phyloP scores from a whole-genome alignment of 2,329 filamentous ascomycete species.

The Colletotrichum sp. region DNA sequence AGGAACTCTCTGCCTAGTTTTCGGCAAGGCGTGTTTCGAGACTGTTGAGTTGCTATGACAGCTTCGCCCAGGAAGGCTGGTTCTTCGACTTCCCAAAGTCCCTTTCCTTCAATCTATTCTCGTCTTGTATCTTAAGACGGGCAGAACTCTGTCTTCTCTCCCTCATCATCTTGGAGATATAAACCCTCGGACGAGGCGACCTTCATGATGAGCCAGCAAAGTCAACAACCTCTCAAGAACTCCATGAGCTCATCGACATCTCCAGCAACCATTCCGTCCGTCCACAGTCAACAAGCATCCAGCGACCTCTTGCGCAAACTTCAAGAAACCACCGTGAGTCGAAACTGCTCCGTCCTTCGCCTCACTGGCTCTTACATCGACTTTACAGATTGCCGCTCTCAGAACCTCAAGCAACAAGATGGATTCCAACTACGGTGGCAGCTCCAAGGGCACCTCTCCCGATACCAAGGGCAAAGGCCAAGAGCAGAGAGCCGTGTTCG shows the following conservation, averaged over 20 bases:
- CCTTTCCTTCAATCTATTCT: neutral
- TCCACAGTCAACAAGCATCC: neutral
- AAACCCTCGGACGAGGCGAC: neutral
- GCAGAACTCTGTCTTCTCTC: neutral
- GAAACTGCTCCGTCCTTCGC: neutral
- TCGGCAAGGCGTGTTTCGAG: neutral
- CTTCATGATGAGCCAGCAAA: slow-evolving; percentile 13
- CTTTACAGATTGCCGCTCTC: slow-evolving; percentile 1
- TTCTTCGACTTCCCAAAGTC: slow-evolving; percentile 9
- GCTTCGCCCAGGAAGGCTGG: neutral
- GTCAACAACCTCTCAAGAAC: neutral
- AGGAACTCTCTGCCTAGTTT: slow-evolving; percentile 7
- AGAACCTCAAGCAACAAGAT: slow-evolving; percentile 4
- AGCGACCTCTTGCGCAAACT: slow-evolving; percentile 16
- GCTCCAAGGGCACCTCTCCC: slow-evolving; percentile 18
- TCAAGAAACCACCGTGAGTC: slow-evolving; percentile 13
- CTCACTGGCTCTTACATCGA: neutral
- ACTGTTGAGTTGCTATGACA: neutral
- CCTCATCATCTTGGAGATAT: neutral
- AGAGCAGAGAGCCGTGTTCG: slow-evolving; percentile 18
- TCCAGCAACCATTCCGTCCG: neutral
- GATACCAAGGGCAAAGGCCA: slow-evolving; percentile 14
- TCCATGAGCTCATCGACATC: neutral
- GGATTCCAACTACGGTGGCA: slow-evolving; percentile 13
- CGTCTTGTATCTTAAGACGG: neutral